Percentiles rank a stretch among this genome's conserved stretches.
Conservation (phyloP, 176 grass and related monocot species). For the Musa beccarii region DNA sequence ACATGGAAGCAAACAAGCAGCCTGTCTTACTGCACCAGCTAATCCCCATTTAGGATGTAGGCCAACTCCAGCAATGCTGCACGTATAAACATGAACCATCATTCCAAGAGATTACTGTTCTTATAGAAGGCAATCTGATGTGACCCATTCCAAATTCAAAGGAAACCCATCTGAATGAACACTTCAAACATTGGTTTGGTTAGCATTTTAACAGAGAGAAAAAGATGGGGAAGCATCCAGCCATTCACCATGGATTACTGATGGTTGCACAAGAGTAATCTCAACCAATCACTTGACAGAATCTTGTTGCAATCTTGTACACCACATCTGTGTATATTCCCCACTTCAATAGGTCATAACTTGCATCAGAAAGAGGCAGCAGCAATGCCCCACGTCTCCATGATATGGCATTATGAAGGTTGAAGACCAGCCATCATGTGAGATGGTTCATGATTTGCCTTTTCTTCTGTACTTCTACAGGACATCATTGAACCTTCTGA, state of each 20-base stretch:
- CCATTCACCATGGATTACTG: background rate
- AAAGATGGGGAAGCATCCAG: background rate
- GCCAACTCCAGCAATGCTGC: background rate
- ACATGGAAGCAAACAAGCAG: background rate
- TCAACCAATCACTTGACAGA: background rate
- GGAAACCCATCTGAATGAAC: no score
- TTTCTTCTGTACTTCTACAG: background rate
- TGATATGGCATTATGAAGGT: background rate
- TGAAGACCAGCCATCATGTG: background rate
- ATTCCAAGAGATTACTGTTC: background rate
- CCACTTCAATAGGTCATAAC: background rate
- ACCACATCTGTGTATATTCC: background rate
- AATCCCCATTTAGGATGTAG: background rate
- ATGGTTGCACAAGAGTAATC: background rate
- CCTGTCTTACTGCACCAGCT: background rate
- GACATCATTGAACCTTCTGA: background rate
- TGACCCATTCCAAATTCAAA: background rate
- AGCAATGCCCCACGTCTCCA: background rate
- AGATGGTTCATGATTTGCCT: background rate
- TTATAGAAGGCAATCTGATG: background rate
- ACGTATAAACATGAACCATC: background rate
- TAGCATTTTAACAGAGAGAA: background rate
- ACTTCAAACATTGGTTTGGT: background rate
- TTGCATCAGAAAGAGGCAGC: background rate
- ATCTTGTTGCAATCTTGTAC: background rate